Percentiles rank a stretch among this genome's conserved stretches.
Conservation (phyloP, 2,329 filamentous ascomycete genomes). For the Colletotrichum phormii region DNA sequence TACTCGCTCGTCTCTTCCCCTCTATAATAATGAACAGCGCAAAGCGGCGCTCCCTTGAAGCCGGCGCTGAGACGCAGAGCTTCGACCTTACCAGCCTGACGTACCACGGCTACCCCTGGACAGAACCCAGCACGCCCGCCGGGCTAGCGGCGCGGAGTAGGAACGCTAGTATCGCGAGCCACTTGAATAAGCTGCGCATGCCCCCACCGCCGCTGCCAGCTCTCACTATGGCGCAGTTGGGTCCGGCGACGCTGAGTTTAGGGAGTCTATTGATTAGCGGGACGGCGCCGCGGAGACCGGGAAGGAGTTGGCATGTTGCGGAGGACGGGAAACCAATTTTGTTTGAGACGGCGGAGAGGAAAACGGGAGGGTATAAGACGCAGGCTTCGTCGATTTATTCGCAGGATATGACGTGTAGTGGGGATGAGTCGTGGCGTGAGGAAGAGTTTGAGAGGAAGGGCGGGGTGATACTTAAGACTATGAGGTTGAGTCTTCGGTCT, state of each 20-base stretch:
- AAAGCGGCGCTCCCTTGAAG: conserved; percentile 29
- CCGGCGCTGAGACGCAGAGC: conserved; percentile 36
- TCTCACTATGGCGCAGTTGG: conserved; percentile 35
- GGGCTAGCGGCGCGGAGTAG: conserved; percentile 35
- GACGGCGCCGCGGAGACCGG: conserved; percentile 38
- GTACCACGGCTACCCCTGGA: conserved; percentile 48
- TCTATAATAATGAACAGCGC: conserved; percentile 37
- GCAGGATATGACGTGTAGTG: not conserved
- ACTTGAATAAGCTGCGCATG: conserved; percentile 25
- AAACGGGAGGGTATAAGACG: not conserved
- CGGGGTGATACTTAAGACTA: conserved; percentile 35
- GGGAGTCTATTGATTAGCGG: conserved; percentile 42
- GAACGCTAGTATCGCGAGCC: conserved; percentile 37
- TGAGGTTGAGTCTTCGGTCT: conserved; percentile 18
- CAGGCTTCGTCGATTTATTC: conserved; percentile 31
- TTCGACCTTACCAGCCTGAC: conserved; percentile 44
- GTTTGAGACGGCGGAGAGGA: conserved; percentile 18
- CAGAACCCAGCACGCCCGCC: conserved; percentile 35
- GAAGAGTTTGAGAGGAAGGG: conserved; percentile 3
- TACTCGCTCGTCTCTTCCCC: conserved; percentile 44
- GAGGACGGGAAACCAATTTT: conserved; percentile 29
- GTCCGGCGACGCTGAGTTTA: conserved; percentile 45
- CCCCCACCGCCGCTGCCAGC: conserved; percentile 37
- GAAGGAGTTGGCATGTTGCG: conserved; percentile 32
- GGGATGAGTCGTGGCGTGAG: not conserved